Percentiles rank a stretch among this genome's conserved stretches.
Conservation (phyloP, 371 early-diverging fungal species). For the Apophysomyces ossiformis region DNA sequence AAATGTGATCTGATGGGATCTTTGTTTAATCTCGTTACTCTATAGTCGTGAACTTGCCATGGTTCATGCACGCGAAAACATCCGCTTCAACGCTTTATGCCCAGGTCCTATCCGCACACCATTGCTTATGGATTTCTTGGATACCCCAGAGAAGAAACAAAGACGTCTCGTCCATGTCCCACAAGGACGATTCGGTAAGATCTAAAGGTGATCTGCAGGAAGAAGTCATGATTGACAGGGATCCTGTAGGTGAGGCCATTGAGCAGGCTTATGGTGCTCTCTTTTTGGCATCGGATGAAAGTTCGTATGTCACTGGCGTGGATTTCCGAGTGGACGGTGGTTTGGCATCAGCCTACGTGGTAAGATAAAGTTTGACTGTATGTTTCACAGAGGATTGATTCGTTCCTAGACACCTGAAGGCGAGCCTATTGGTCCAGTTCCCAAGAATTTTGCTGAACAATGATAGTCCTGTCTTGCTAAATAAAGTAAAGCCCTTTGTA, state of each 20-base stretch:
- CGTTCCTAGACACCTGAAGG: constrained; percentile 55
- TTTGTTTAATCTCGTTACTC: background rate
- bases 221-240: constrained; percentile 4
- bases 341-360: constrained; percentile 77
- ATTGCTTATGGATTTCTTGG: constrained; percentile 84
- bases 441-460: constrained; percentile 48
- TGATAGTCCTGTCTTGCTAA: constrained; percentile 18
- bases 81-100: constrained; percentile 87
- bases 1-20: background rate
- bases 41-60: constrained; percentile 80
- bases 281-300: constrained; percentile 86
- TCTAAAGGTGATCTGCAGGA: no score
- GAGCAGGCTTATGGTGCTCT: constrained; percentile 87
- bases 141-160: constrained; percentile 87
- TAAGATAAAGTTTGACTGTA: constrained; percentile 26
- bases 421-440: constrained; percentile 47
- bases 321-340: constrained; percentile 91
- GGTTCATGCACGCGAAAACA: constrained; percentile 89
- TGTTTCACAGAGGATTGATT: constrained; percentile 4
- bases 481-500: constrained; percentile 1
- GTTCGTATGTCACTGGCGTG: constrained; percentile 82
- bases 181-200: constrained; percentile 82
- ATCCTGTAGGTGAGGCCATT: constrained; percentile 76
- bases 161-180: constrained; percentile 85
- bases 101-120: constrained; percentile 88